phyloP scores from a whole-genome alignment of 2,329 filamentous ascomycete species.

The Fonsecaea pugnacius region DNA sequence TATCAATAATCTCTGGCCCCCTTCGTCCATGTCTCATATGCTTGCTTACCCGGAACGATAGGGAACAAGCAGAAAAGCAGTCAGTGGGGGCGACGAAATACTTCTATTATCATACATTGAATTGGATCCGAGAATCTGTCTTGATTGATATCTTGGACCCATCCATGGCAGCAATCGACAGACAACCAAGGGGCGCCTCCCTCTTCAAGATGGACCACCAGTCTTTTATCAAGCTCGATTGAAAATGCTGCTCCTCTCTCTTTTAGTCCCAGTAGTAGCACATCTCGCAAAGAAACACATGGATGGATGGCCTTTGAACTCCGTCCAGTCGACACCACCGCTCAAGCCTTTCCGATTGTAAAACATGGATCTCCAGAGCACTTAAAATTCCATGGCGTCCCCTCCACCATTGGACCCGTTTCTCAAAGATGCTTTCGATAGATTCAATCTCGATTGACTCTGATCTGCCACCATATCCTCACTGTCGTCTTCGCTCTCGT shows the following conservation, averaged over 20 bases:
- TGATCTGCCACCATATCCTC: constrained; percentile 21
- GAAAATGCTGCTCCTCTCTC: background rate
- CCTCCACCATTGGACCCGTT: background rate
- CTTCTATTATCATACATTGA: background rate
- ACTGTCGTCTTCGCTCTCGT: constrained; percentile 31
- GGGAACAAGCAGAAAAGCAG: background rate
- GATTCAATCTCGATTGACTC: constrained; percentile 26
- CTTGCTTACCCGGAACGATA: background rate
- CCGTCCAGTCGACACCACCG: background rate
- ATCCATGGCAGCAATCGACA: background rate
- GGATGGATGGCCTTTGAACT: background rate
- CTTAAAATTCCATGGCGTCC: constrained; percentile 24
- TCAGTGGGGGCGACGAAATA: background rate
- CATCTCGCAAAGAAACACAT: background rate
- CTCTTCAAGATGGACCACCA: background rate
- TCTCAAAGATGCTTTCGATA: constrained; percentile 21
- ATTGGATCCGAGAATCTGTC: background rate
- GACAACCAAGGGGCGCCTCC: too few species aligned
- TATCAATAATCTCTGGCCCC: too few species aligned
- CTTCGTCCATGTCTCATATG: too few species aligned
- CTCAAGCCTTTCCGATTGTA: background rate
- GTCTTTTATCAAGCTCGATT: background rate
- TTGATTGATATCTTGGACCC: background rate
- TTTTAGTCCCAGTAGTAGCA: background rate
- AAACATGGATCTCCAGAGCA: background rate